phyloP scores from a whole-genome alignment of 2,329 filamentous ascomycete genomes.

The Pseudogymnoascus sp. region DNA sequence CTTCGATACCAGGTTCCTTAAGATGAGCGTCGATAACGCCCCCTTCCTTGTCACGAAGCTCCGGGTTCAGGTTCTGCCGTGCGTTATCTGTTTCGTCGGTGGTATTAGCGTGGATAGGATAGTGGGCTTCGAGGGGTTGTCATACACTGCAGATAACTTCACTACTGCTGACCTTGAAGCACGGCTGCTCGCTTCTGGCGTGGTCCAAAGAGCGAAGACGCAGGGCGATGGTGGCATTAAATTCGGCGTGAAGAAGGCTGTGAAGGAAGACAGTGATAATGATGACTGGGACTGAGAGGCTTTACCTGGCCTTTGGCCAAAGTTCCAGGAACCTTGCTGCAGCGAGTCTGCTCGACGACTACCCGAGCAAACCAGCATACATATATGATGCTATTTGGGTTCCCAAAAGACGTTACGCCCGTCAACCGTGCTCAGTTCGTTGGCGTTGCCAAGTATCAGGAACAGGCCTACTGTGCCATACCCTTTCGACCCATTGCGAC shows the following conservation, averaged over 20 bases:
- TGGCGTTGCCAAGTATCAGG: background rate
- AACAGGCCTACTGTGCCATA: background rate
- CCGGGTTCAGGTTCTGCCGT: conserved; percentile 49
- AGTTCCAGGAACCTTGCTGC: conserved; percentile 8
- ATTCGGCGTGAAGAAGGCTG: conserved; percentile 26
- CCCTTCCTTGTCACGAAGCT: conserved; percentile 51
- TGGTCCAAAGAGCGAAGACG: conserved; percentile 44
- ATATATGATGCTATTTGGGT: background rate
- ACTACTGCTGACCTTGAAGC: conserved; percentile 46
- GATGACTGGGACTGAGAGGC: conserved; percentile 37
- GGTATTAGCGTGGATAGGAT: conserved; percentile 48
- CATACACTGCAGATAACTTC: conserved; percentile 43
- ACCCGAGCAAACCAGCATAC: background rate
- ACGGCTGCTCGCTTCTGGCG: conserved; percentile 41
- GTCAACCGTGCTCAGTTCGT: background rate
- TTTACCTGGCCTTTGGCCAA: background rate
- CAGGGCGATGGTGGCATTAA: conserved; percentile 34
- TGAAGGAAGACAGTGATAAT: conserved; percentile 38
- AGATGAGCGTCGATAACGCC: conserved; percentile 51
- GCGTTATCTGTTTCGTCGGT: conserved; percentile 49
- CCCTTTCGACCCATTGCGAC: background rate
- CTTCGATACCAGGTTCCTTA: conserved; percentile 49
- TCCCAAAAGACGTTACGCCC: background rate
- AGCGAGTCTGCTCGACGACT: background rate
- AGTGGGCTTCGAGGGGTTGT: conserved; percentile 50